Evolutionary conservation across 805 yeast genomes (phyloP).

Genomic region (Suhomyces emberorum): DNA sequence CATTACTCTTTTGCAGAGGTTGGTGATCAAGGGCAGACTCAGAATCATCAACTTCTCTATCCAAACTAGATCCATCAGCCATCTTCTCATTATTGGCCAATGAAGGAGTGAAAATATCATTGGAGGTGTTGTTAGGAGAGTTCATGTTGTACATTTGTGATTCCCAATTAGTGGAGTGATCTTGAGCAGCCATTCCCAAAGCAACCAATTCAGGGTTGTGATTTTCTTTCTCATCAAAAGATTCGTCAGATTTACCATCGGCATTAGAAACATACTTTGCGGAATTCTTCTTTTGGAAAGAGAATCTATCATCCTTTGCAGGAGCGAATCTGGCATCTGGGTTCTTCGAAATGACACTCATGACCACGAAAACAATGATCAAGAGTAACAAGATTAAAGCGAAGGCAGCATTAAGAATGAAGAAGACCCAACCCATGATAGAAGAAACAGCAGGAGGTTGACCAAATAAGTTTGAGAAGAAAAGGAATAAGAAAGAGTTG

Average conservation of each 20-base stretch:
- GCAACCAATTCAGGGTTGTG: conserved; percentile 40
- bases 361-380: conserved; percentile 62
- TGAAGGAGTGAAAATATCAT: conserved; percentile 29
- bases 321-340: conserved; percentile 89
- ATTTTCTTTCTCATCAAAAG: conserved; percentile 3
- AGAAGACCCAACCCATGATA: conserved; percentile 89
- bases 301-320: conserved; percentile 87
- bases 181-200: conserved; percentile 77
- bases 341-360: conserved; percentile 69
- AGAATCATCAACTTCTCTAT: background rate
- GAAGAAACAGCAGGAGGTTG: conserved; percentile 78
- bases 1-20: conserved; percentile 2
- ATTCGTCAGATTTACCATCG: background rate
- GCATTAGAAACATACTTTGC: background rate
- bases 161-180: conserved; percentile 75
- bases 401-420: conserved; percentile 85
- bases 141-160: conserved; percentile 54
- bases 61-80: background rate
- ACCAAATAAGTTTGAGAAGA: conserved; percentile 79
- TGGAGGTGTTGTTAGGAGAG: conserved; percentile 17
- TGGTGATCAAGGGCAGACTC: conserved; percentile 3
- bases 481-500: conserved; percentile 80
- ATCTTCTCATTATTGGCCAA: conserved; percentile 25
- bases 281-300: conserved; percentile 58
- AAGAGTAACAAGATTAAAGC: conserved; percentile 68